Evolutionary conservation across 139 green algal genomes (phyloP).

Genomic region (Yamagishiella unicocca): DNA sequence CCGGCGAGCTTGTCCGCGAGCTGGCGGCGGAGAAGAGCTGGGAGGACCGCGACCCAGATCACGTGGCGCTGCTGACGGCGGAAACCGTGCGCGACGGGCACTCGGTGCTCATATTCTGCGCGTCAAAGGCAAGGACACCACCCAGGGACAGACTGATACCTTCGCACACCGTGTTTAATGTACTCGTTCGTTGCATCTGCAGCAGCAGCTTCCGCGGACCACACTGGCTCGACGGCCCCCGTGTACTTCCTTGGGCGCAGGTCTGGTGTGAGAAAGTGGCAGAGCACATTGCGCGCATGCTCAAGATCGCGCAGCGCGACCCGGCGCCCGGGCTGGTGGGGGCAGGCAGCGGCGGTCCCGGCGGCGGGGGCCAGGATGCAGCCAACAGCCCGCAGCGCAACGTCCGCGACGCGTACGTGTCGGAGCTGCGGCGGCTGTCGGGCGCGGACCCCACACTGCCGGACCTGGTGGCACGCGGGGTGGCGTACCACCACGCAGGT

Average conservation of each 20-base stretch:
- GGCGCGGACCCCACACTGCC: constrained; percentile 19
- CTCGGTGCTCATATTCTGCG: constrained; percentile 93
- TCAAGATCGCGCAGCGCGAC: background rate
- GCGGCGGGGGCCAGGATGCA: background rate
- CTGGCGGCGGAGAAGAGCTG: constrained; percentile 52
- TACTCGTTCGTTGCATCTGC: too few species aligned
- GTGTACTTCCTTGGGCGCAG: too few species aligned
- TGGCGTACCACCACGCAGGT: constrained; percentile 75
- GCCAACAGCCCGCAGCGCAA: background rate
- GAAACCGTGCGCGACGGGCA: constrained; percentile 79
- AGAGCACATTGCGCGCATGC: constrained; percentile 20
- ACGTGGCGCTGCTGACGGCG: constrained; percentile 70
- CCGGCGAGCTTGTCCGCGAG: constrained; percentile 51
- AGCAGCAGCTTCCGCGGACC: too few species aligned
- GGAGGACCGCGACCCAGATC: constrained; percentile 72
- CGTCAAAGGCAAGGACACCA: constrained; percentile 69
- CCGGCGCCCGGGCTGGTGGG: background rate
- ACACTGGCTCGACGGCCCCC: too few species aligned
- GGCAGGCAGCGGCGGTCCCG: background rate
- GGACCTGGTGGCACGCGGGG: constrained; percentile 63
- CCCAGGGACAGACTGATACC: too few species aligned
- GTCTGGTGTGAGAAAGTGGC: constrained; percentile 30
- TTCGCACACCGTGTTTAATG: too few species aligned
- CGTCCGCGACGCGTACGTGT: constrained; percentile 29
- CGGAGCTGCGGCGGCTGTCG: constrained; percentile 41